phyloP scores from a whole-genome alignment of 495 filamentous ascomycete species.

The Penicillium riverlandense region DNA sequence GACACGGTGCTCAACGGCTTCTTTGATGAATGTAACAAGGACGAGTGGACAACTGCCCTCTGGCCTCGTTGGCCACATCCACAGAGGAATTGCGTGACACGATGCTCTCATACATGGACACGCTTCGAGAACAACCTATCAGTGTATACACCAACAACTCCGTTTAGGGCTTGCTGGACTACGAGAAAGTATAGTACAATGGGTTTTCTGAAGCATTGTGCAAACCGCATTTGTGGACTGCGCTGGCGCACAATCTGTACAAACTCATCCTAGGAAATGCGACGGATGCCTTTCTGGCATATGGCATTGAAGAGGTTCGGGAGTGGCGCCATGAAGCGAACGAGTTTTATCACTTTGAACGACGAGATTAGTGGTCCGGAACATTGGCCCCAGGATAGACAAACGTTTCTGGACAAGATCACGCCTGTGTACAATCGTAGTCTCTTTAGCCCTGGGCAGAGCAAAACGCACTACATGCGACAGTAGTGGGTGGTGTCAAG shows the following conservation, averaged over 20 bases:
- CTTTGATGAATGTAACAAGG: slow-evolving; percentile 36
- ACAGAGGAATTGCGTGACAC: slow-evolving; percentile 20
- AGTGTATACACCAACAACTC: slow-evolving; percentile 34
- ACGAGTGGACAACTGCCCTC: slow-evolving; percentile 14
- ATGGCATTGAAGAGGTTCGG: slow-evolving; percentile 11
- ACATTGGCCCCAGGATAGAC: slow-evolving; percentile 3
- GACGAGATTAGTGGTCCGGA: slow-evolving; percentile 2
- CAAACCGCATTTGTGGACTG: slow-evolving; percentile 25
- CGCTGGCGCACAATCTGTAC: slow-evolving; percentile 26
- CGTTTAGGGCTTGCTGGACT: slow-evolving; percentile 27
- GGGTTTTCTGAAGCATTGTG: slow-evolving; percentile 32
- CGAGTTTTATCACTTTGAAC: slow-evolving; percentile 3
- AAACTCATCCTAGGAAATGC: slow-evolving; percentile 32
- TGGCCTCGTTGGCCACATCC: slow-evolving; percentile 19
- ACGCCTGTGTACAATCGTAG: slow-evolving; percentile 4
- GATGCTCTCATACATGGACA: slow-evolving; percentile 15
- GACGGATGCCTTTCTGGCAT: slow-evolving; percentile 29
- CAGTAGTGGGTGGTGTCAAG: slow-evolving; percentile 30
- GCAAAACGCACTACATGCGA: slow-evolving; percentile 23
- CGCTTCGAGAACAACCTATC: slow-evolving; percentile 24
- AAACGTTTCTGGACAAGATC: slow-evolving; percentile 1
- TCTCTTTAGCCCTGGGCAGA: slow-evolving; percentile 5
- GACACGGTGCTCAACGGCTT: slow-evolving; percentile 34
- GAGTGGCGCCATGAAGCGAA: background rate
- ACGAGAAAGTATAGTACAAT: slow-evolving; percentile 22